phyloP scores from a whole-genome alignment of 805 yeast species.

The Barnettozyma californica region DNA sequence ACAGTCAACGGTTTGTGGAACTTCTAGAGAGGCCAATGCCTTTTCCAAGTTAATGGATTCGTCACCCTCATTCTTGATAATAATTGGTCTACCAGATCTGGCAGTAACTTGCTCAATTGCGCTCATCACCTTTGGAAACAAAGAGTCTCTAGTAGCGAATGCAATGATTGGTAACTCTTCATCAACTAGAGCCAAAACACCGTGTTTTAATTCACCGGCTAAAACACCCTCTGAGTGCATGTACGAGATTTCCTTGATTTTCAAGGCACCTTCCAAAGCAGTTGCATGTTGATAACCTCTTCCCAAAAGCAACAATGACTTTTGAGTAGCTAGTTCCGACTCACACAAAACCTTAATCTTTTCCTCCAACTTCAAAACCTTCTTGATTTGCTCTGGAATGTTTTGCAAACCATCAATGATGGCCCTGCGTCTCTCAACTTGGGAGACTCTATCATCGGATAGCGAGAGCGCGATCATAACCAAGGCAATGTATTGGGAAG shows the following conservation, averaged over 20 bases:
- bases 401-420: constrained; percentile 80
- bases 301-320: constrained; percentile 85
- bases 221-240: constrained; percentile 99
- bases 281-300: constrained; percentile 97
- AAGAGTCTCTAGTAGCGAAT: constrained; percentile 92
- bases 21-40: constrained; percentile 70
- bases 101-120: constrained; percentile 97
- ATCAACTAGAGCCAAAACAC: constrained; percentile 95
- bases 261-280: constrained; percentile 96
- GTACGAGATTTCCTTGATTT: constrained; percentile 96
- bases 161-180: constrained; percentile 91
- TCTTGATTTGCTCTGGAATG: constrained; percentile 81
- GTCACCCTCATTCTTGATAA: constrained; percentile 82
- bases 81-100: constrained; percentile 94
- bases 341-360: constrained; percentile 73
- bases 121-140: constrained; percentile 92
- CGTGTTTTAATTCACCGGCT: constrained; percentile 98
- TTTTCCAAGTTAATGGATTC: constrained; percentile 51
- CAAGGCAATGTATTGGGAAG: constrained; percentile 95
- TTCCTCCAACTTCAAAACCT: constrained; percentile 68
- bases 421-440: constrained; percentile 67
- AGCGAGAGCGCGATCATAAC: constrained; percentile 96
- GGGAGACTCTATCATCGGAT: constrained; percentile 84
- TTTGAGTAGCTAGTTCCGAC: constrained; percentile 67
- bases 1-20: constrained; percentile 95